These are phyloP conservation scores for Leptographium lundbergii DNA, from an alignment of 2,329 filamentous ascomycete genomes.

Conservation along the genomic window DNA sequence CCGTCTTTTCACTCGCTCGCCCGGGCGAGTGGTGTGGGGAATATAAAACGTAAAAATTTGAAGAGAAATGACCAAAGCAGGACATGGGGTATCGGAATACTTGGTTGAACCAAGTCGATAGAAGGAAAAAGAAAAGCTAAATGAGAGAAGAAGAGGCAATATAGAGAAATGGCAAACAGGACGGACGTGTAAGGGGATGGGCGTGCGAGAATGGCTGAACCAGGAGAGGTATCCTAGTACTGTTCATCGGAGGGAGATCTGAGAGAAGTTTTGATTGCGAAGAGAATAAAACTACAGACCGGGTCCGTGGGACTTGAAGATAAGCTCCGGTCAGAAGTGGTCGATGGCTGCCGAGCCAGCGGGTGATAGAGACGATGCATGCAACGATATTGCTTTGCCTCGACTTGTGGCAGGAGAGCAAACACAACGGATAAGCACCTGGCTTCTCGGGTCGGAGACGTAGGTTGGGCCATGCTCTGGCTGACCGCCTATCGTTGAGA, in stretches of 20 bases:
- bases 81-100: slow-evolving; percentile 8
- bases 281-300: background rate
- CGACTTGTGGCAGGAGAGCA: background rate
- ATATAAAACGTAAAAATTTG: background rate
- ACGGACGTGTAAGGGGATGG: background rate
- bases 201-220: background rate
- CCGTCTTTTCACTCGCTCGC: slow-evolving; percentile 4
- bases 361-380: background rate
- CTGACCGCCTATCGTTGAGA: background rate
- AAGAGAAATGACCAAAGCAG: background rate
- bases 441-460: background rate
- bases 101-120: background rate
- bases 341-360: background rate
- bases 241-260: background rate
- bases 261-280: background rate
- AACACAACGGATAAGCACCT: background rate
- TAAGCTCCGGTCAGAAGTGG: background rate
- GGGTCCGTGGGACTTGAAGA: too few species aligned
- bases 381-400: background rate
- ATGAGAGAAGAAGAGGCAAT: background rate
- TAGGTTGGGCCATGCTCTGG: background rate
- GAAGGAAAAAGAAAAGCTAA: background rate
- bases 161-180: background rate
- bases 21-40: slow-evolving; percentile 1
- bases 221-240: background rate